Conservation (phyloP, 225 moss, liverwort and hornwort genomes). For the Takakia lepidozioides region DNA sequence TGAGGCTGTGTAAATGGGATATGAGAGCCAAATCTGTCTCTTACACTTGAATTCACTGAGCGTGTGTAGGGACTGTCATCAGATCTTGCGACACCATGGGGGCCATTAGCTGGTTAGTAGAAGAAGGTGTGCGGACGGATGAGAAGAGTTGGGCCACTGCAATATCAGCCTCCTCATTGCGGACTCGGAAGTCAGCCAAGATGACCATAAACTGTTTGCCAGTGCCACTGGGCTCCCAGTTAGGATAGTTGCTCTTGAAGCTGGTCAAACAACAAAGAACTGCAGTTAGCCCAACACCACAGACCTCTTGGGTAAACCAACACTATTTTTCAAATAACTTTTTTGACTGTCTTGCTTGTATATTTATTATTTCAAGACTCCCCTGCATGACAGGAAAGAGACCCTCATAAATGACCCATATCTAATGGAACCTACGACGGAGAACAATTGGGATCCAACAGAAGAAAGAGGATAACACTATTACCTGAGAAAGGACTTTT, state of each 20-base stretch:
- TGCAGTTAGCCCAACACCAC: no score
- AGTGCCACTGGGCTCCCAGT: conserved; percentile 94
- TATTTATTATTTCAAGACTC: no score
- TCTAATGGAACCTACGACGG: no score
- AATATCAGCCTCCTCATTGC: conserved; percentile 56
- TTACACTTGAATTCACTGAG: conserved; percentile 39
- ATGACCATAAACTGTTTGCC: conserved; percentile 80
- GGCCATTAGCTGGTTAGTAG: conserved; percentile 42
- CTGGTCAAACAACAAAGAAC: conserved; percentile 27
- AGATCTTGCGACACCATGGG: conserved; percentile 42
- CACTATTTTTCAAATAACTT: no score
- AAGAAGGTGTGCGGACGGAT: conserved; percentile 28
- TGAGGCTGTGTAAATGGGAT: conserved; percentile 45
- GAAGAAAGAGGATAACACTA: no score
- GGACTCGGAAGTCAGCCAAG: conserved; percentile 67
- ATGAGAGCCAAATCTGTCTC: conserved; percentile 47
- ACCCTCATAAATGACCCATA: no score
- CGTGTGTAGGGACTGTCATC: conserved; percentile 44
- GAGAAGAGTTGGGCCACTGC: conserved; percentile 55
- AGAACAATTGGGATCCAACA: no score
- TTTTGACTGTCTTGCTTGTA: no score
- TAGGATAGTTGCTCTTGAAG: conserved; percentile 92
- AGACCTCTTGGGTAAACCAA: no score
- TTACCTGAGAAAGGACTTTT: conserved; percentile 99
- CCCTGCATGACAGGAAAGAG: no score